Percentiles rank a stretch among this genome's conserved stretches.
Conservation (phyloP, 225 moss, liverwort and hornwort species). For the Takakia lepidozioides region DNA sequence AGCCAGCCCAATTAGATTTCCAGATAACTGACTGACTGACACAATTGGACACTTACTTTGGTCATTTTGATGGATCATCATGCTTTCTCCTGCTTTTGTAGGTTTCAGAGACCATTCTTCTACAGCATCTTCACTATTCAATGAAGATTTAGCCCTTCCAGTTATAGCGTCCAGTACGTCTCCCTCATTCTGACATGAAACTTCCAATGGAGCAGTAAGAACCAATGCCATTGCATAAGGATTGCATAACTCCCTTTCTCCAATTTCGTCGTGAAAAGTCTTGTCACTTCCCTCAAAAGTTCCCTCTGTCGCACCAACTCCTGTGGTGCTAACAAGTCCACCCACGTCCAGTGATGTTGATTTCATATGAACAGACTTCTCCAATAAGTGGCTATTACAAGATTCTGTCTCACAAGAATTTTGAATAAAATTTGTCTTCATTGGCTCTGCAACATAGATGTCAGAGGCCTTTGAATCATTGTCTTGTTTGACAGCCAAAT, state of each 20-base stretch:
- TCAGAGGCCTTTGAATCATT: too few relatives aligned
- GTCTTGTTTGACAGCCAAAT: constrained; percentile 13
- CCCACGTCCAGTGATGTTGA: too few relatives aligned
- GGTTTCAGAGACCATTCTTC: constrained; percentile 1
- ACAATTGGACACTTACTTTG: constrained; percentile 7
- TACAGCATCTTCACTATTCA: not conserved
- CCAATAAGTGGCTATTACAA: too few relatives aligned
- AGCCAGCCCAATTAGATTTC: too few relatives aligned
- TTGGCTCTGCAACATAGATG: too few relatives aligned
- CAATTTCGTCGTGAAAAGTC: constrained; percentile 2
- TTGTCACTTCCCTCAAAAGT: constrained; percentile 1
- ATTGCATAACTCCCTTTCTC: constrained; percentile 4
- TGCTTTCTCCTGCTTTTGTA: not conserved
- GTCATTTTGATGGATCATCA: constrained; percentile 3
- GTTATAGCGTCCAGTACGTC: constrained; percentile 6
- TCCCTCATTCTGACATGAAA: constrained; percentile 3
- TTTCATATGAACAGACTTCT: too few relatives aligned
- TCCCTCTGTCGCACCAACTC: constrained; percentile 2
- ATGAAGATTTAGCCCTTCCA: constrained; percentile 11
- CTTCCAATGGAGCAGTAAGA: constrained; percentile 7
- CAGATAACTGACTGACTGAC: too few relatives aligned
- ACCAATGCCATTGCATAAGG: constrained; percentile 15
- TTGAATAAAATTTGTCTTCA: too few relatives aligned
- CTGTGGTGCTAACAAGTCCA: not conserved
- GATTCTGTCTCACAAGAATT: too few relatives aligned